phyloP scores from a whole-genome alignment of 805 yeast species.

The Starmerella apicola region DNA sequence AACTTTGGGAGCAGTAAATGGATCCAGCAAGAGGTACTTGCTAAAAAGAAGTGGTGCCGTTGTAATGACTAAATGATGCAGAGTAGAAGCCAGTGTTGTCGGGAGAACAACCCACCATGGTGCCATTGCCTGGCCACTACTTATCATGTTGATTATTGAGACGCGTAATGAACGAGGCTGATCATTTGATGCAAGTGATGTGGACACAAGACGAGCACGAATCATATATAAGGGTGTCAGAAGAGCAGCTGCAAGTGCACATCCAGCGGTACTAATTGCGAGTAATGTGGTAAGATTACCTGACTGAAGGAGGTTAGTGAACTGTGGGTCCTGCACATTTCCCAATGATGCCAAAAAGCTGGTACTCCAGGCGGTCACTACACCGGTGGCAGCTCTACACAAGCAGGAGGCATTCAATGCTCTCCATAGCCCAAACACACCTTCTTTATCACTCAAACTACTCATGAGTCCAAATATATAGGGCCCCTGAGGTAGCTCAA shows the following conservation, averaged over 20 bases:
- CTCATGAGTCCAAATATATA: slow-evolving; percentile 26
- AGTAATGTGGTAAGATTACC: slow-evolving; percentile 63
- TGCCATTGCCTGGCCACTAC: slow-evolving; percentile 33
- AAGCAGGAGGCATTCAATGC: slow-evolving; percentile 71
- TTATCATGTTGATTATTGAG: slow-evolving; percentile 38
- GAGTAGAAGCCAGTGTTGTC: slow-evolving; percentile 50
- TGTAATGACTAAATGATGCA: slow-evolving; percentile 47
- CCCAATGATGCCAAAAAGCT: slow-evolving; percentile 73
- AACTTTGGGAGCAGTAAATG: slow-evolving; percentile 46
- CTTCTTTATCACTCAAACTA: slow-evolving; percentile 52
- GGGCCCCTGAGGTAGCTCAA: slow-evolving; percentile 21
- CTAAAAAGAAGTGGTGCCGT: slow-evolving; percentile 52
- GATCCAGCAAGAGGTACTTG: slow-evolving; percentile 51
- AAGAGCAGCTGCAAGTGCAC: slow-evolving; percentile 56
- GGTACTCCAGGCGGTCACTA: slow-evolving; percentile 83
- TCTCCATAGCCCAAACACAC: slow-evolving; percentile 50
- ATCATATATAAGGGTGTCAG: slow-evolving; percentile 75
- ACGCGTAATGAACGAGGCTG: slow-evolving; percentile 57
- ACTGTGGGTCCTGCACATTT: slow-evolving; percentile 78
- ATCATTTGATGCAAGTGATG: slow-evolving; percentile 35
- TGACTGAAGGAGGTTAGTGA: slow-evolving; percentile 65
- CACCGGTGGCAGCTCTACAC: slow-evolving; percentile 56
- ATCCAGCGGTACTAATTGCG: slow-evolving; percentile 53
- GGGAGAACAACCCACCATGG: slow-evolving; percentile 57
- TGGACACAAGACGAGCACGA: slow-evolving; percentile 61